Conservation (phyloP, 768 basidiomycete species). For the Lactarius indigo region DNA sequence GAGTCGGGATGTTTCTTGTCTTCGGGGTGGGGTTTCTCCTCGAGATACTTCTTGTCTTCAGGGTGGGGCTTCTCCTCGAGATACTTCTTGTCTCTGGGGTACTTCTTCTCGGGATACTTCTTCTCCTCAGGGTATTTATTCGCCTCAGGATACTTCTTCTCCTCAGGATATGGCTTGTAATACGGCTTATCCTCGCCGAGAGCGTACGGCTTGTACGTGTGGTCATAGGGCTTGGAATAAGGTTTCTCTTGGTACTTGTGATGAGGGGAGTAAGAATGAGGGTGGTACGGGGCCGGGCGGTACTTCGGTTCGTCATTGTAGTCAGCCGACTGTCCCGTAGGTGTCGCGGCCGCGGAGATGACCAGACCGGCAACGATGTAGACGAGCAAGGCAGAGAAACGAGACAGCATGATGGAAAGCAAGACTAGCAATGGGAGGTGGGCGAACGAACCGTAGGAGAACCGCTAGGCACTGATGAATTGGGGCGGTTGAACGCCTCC, state of each 20-base stretch:
- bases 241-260: neutral
- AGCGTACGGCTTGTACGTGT: neutral
- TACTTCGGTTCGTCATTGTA: slow-evolving; percentile 2
- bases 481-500: neutral
- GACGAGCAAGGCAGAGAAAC: slow-evolving; percentile 19
- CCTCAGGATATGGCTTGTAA: neutral
- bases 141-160: neutral
- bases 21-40: neutral
- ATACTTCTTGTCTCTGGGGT: neutral
- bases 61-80: neutral
- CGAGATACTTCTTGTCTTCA: neutral
- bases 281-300: slow-evolving; percentile 1
- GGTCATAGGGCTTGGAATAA: neutral
- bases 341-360: slow-evolving; percentile 19
- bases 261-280: neutral
- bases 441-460: slow-evolving; percentile 9
- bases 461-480: slow-evolving; percentile 14
- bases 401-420: slow-evolving; percentile 22
- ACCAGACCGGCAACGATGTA: slow-evolving; percentile 17
- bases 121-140: neutral
- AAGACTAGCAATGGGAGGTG: slow-evolving; percentile 4
- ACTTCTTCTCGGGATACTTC: neutral
- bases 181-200: neutral
- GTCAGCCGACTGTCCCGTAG: slow-evolving; percentile 5
- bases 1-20: neutral